Evolutionary conservation across 345 rosid species (phyloP).

Genomic region (Aquilaria yunnanensis): DNA sequence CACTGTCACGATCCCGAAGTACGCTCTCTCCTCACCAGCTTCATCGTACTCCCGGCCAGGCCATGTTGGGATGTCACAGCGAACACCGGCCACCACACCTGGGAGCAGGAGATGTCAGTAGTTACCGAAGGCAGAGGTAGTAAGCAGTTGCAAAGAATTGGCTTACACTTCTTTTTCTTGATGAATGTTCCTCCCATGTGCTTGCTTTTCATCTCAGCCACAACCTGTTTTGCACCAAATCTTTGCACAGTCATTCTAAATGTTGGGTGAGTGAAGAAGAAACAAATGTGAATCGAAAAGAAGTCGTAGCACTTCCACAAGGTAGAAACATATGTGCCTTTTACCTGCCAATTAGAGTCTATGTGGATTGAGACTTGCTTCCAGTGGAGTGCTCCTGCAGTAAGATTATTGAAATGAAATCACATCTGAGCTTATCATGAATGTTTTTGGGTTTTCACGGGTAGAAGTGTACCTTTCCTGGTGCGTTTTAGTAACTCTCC

Average conservation of each 20-base stretch:
- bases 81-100: conserved; percentile 67
- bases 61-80: conserved; percentile 57
- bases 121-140: conserved; percentile 2
- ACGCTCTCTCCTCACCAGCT: conserved; percentile 37
- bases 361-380: conserved; percentile 80
- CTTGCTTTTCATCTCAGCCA: conserved; percentile 83
- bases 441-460: too few species aligned
- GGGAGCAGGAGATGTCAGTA: conserved; percentile 13
- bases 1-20: conserved; percentile 64
- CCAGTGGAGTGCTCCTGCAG: conserved; percentile 85
- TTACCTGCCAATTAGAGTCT: conserved; percentile 78
- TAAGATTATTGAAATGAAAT: too few species aligned
- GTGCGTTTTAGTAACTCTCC: conserved; percentile 92
- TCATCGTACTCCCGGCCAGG: conserved; percentile 42
- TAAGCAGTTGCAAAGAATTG: conserved; percentile 13
- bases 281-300: neutral
- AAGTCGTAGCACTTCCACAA: too few species aligned
- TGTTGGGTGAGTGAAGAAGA: neutral
- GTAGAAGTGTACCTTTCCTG: conserved; percentile 67
- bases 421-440: too few species aligned
- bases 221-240: conserved; percentile 40
- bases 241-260: neutral
- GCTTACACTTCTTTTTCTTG: conserved; percentile 80
- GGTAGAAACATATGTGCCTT: neutral
- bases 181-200: conserved; percentile 89